Evolutionary conservation across 495 filamentous ascomycete genomes (phyloP).

Genomic region (Neurospora sp.): DNA sequence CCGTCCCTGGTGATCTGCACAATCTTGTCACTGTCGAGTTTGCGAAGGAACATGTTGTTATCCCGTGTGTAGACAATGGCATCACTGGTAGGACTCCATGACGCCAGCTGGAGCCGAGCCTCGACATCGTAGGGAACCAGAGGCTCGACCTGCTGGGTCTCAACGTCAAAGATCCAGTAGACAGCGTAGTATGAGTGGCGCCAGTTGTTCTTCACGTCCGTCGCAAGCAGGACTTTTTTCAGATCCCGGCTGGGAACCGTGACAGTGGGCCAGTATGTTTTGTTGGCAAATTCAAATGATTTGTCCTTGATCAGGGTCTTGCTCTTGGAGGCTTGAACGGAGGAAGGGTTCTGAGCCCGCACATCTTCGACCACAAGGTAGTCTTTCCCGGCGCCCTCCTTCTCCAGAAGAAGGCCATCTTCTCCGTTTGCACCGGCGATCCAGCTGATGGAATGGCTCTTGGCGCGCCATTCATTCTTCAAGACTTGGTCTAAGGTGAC

Average conservation of each 20-base stretch:
- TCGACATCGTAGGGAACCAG: conserved; percentile 59
- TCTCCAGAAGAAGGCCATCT: conserved; percentile 74
- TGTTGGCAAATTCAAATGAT: conserved; percentile 46
- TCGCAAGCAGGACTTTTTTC: conserved; percentile 72
- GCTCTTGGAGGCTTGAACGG: conserved; percentile 33
- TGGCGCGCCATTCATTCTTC: conserved; percentile 57
- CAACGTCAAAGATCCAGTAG: conserved; percentile 94
- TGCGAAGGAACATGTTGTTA: conserved; percentile 82
- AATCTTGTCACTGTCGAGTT: conserved; percentile 44
- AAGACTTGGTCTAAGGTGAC: conserved; percentile 77
- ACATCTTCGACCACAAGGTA: conserved; percentile 87
- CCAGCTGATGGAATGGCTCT: conserved; percentile 70
- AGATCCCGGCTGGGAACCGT: conserved; percentile 74
- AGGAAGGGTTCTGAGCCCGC: conserved; percentile 33
- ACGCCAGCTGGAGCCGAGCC: conserved; percentile 70
- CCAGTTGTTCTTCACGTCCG: conserved; percentile 66
- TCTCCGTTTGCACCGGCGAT: conserved; percentile 76
- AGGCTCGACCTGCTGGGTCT: conserved; percentile 65
- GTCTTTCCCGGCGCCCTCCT: conserved; percentile 45
- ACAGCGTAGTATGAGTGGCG: conserved; percentile 73
- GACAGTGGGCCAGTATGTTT: conserved; percentile 40
- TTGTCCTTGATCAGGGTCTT: conserved; percentile 65
- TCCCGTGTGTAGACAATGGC: conserved; percentile 73
- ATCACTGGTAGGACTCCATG: conserved; percentile 83
- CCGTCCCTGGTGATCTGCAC: conserved; percentile 78